Conservation (phyloP, 164 flowering plant species). For the Amborella trichopoda region DNA sequence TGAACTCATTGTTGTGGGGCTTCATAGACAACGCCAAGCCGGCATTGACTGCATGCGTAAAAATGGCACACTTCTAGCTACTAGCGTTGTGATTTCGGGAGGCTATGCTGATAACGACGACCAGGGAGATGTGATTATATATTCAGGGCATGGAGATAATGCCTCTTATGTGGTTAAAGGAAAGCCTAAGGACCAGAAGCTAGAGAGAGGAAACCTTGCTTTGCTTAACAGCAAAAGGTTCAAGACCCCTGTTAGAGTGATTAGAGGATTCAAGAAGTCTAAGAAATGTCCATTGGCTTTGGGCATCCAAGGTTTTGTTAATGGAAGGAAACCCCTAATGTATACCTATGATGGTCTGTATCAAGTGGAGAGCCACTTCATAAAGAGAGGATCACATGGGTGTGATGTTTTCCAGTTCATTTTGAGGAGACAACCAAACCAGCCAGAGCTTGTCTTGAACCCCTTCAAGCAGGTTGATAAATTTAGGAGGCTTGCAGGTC, state of each 20-base stretch:
- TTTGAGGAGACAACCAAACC: not conserved
- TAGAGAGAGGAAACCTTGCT: constrained; percentile 7
- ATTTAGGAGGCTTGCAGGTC: too few species aligned
- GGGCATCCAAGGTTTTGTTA: too few species aligned
- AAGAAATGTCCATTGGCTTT: too few species aligned
- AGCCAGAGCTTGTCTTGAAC: constrained; percentile 2
- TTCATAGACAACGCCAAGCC: not conserved
- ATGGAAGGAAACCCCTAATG: too few species aligned
- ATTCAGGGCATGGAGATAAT: constrained; percentile 3
- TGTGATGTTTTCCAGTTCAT: constrained; percentile 2
- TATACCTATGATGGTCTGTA: constrained; percentile 6
- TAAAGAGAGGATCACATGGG: constrained; percentile 18
- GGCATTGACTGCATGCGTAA: constrained; percentile 5
- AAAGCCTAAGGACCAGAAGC: constrained; percentile 6
- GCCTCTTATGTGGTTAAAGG: constrained; percentile 12
- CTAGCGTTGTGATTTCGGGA: constrained; percentile 4
- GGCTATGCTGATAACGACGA: constrained; percentile 2
- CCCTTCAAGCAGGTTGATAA: too few species aligned
- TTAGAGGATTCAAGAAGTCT: constrained; percentile 34
- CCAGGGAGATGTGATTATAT: constrained; percentile 1
- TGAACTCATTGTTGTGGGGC: constrained; percentile 2
- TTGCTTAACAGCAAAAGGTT: constrained; percentile 4
- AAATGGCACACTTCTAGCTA: not conserved
- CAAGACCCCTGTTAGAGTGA: constrained; percentile 51
- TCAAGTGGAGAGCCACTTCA: not conserved